A percentile compares a stretch with the other conserved stretches of the same genome.
These are phyloP conservation scores for Spiromyces aspiralis DNA, from an alignment of 371 early-diverging fungal genomes.

Conservation along the genomic window DNA sequence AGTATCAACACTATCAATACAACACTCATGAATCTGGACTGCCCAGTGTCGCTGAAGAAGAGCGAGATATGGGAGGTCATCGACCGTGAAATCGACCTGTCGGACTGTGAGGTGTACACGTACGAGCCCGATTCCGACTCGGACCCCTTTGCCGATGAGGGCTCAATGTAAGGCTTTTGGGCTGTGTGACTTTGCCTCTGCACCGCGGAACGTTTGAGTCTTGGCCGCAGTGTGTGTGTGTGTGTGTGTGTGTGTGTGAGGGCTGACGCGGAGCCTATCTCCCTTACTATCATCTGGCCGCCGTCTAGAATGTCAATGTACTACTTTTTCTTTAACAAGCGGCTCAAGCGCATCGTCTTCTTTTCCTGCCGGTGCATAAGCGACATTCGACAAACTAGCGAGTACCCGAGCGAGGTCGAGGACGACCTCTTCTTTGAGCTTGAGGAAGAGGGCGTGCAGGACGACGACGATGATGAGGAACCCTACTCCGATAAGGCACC, in stretches of 20 bases:
- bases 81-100: conserved; percentile 60
- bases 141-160: conserved; percentile 77
- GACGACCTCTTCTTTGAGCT: conserved; percentile 19
- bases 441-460: conserved; percentile 10
- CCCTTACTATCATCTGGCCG: neutral
- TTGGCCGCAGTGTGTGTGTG: neutral
- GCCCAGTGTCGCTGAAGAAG: conserved; percentile 25
- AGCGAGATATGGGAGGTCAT: conserved; percentile 60
- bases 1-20: conserved; percentile 72
- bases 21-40: conserved; percentile 67
- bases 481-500: neutral
- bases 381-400: conserved; percentile 6
- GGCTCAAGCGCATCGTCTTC: conserved; percentile 74
- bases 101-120: conserved; percentile 73
- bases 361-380: conserved; percentile 75
- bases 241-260: too few species aligned
- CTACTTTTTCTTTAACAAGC: conserved; percentile 85
- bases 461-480: neutral
- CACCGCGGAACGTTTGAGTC: neutral
- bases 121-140: conserved; percentile 67
- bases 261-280: too few species aligned
- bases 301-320: conserved; percentile 71
- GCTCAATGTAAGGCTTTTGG: conserved; percentile 19
- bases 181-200: neutral
- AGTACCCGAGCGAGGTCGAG: conserved; percentile 17